Conservation (phyloP, 176 grass and related monocot species). For the Neostapfia colusana region DNA sequence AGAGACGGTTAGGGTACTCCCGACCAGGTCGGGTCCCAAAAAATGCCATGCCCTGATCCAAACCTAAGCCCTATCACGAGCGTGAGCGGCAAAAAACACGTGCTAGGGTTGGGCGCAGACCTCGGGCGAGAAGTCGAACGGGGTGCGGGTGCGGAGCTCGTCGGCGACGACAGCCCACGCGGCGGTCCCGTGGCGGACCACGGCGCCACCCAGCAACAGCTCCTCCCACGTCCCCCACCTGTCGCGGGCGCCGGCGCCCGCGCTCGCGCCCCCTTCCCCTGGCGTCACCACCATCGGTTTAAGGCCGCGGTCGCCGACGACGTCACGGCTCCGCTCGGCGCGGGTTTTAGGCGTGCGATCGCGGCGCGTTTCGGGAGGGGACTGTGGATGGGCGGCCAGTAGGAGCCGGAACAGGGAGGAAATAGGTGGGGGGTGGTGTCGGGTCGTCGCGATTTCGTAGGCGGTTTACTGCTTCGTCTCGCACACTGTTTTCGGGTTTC, state of each 20-base stretch:
- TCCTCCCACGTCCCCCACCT: slow-evolving; percentile 92
- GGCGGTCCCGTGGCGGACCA: slow-evolving; percentile 67
- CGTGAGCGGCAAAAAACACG: background rate
- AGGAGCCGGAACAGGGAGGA: slow-evolving; percentile 5
- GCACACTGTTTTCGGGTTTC: slow-evolving; percentile 7
- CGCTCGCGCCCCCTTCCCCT: slow-evolving; percentile 5
- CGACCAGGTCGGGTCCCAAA: background rate
- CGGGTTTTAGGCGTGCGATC: slow-evolving; percentile 29
- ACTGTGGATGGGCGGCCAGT: slow-evolving; percentile 29
- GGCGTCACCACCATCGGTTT: slow-evolving; percentile 40
- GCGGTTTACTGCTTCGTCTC: background rate
- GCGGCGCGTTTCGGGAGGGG: slow-evolving; percentile 3
- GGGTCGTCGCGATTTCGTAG: slow-evolving; percentile 30
- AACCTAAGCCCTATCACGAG: slow-evolving; percentile 2
- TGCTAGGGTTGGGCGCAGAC: slow-evolving; percentile 47
- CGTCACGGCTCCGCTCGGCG: background rate
- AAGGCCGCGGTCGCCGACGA: background rate
- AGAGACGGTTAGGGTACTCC: background rate
- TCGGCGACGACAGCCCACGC: slow-evolving; percentile 69
- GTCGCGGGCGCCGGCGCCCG: background rate
- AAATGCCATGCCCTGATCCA: slow-evolving; percentile 28
- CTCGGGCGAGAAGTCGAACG: slow-evolving; percentile 57
- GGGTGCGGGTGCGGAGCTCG: slow-evolving; percentile 68
- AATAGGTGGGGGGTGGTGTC: slow-evolving; percentile 21
- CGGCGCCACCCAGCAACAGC: slow-evolving; percentile 79